Percentiles rank a stretch among this genome's conserved stretches.
Evolutionary conservation across 2,329 filamentous ascomycete species (phyloP).

Genomic region (Neophaeococcomyces aloes): DNA sequence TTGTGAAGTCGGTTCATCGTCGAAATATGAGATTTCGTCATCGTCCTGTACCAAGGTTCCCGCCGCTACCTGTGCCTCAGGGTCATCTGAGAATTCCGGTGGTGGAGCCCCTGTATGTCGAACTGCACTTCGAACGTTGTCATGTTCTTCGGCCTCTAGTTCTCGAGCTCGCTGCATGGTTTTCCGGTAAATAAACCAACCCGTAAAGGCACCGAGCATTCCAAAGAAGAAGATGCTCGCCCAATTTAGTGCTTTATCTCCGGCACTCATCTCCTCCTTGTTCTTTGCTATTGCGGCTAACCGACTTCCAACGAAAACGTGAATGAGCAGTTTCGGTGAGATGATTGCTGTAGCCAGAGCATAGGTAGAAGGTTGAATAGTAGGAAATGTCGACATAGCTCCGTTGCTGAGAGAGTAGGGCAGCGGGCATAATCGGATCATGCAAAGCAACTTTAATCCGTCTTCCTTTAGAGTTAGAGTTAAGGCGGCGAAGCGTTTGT

Average conservation of each 20-base stretch:
- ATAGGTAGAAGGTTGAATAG: constrained; percentile 65
- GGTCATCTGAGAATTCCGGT: constrained; percentile 27
- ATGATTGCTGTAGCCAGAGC: constrained; percentile 71
- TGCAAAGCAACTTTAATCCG: constrained; percentile 75
- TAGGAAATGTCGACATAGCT: constrained; percentile 86
- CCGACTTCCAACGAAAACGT: constrained; percentile 81
- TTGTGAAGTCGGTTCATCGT: constrained; percentile 28
- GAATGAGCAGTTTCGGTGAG: constrained; percentile 77
- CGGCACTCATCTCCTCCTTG: constrained; percentile 68
- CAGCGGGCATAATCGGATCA: constrained; percentile 84
- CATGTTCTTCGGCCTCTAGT: constrained; percentile 39
- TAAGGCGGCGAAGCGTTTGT: constrained; percentile 80
- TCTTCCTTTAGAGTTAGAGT: constrained; percentile 81
- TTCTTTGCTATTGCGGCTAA: constrained; percentile 74
- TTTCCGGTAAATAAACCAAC: constrained; percentile 71
- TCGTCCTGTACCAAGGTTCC: constrained; percentile 32
- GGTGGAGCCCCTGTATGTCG: constrained; percentile 22
- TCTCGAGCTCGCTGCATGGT: constrained; percentile 40
- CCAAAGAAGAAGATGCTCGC: constrained; percentile 64
- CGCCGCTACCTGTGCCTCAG: constrained; percentile 31
- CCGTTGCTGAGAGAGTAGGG: constrained; percentile 92
- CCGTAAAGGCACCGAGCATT: constrained; percentile 62
- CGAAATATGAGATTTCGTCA: constrained; percentile 33
- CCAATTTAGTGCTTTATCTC: constrained; percentile 75
- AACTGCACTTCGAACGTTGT: constrained; percentile 28